Evolutionary conservation across 1,284 basidiomycete genomes (phyloP).

Genomic region (Ustilago xerochloae): DNA sequence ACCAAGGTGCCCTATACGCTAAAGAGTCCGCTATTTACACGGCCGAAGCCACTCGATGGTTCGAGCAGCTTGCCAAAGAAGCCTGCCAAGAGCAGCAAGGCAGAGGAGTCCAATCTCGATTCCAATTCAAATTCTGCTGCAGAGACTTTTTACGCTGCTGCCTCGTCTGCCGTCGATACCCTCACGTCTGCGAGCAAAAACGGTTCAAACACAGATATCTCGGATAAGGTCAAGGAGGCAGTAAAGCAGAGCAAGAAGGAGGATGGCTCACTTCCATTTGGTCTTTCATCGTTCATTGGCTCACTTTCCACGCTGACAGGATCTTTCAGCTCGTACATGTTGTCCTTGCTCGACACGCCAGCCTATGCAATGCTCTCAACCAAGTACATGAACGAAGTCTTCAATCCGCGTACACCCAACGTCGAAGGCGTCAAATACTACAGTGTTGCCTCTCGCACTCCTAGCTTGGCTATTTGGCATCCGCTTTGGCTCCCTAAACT

Average conservation of each 20-base stretch:
- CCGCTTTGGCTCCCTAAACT: constrained; percentile 97
- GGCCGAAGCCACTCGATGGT: constrained; percentile 44
- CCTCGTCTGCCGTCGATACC: constrained; percentile 18
- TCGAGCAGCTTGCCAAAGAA: constrained; percentile 32
- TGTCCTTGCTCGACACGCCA: constrained; percentile 94
- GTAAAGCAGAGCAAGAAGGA: constrained; percentile 31
- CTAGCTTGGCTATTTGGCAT: constrained; percentile 83
- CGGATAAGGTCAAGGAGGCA: constrained; percentile 35
- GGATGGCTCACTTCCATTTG: constrained; percentile 36
- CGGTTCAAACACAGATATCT: constrained; percentile 1
- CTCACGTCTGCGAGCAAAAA: neutral
- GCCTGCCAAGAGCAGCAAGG: neutral
- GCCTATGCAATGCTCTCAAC: constrained; percentile 96
- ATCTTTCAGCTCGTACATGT: constrained; percentile 84
- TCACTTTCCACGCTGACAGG: constrained; percentile 74
- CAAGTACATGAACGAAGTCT: constrained; percentile 81
- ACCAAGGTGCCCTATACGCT: constrained; percentile 57
- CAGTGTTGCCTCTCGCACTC: constrained; percentile 83
- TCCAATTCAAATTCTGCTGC: constrained; percentile 11
- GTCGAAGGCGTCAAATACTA: constrained; percentile 86
- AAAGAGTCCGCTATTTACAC: constrained; percentile 61
- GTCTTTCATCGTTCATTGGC: constrained; percentile 44
- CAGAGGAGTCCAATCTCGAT: constrained; percentile 9
- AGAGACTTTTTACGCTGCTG: constrained; percentile 25
- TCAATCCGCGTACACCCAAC: constrained; percentile 92